Evolutionary conservation across 305 asterid genomes (phyloP), one percentile per base, ranked within the genome.

Genomic region (Nicotiana rustica): DNA sequence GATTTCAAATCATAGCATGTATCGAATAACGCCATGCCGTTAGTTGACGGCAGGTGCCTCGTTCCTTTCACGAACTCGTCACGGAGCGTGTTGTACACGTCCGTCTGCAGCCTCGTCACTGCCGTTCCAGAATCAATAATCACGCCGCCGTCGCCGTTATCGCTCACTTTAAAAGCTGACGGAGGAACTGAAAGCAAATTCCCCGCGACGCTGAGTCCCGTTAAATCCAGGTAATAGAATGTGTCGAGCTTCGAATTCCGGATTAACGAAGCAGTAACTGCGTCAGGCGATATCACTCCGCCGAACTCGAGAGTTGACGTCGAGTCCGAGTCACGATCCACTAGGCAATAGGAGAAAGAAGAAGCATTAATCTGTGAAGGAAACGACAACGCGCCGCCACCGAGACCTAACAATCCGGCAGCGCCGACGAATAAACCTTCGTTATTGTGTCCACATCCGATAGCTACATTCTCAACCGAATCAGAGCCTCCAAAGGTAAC

Each of bases 371-470:
- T 91, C 65, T 96, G 99, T 0, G 97, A 93, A 15, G 96, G 95
- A 55, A 96, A 96, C 1, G 97, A 93, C 29, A 96, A 67, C 0
- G 89, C 21, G 69, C 99, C 99, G 82, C 98, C 99, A 59, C 98
- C 99, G n/a, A 96, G 86, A 52, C 99, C 99, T 82, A 96, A 82
- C 64, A 96, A 84, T 6, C 99, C 98, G 6, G 97, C 93, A n/a
- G 99, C 97, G 6, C 97, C 99, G 62, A 92, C 94, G 56, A 96
- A 96, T 9, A 96, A 84, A 0, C 99, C 99, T 83, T 94, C 97
- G 78, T 96, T 96, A 68, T 87, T 91, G 38, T 96, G 99, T 5
- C 99, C 99, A 84, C 99, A 96, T 49, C 99, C 99, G 44, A 96
- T 90, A 75, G 98, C 98, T 5, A 96, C 88, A 49, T 93, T 88